Conservation (phyloP, 352 stramenopile species). For the Globisporangium cystogenes region DNA sequence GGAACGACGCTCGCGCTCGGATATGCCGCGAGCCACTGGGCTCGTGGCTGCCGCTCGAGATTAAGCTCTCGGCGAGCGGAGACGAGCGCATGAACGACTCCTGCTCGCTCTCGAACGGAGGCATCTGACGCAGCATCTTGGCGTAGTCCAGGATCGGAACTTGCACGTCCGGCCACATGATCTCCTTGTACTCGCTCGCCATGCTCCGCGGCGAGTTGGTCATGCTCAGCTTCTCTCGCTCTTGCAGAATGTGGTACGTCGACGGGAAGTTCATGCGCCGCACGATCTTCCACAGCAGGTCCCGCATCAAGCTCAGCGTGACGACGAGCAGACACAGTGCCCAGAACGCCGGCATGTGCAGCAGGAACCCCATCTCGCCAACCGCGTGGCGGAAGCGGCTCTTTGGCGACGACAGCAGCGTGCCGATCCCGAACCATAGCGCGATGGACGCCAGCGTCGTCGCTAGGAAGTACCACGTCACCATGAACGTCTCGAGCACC, state of each 20-base stretch:
- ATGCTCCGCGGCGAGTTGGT: constrained; percentile 56
- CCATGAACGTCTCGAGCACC: constrained; percentile 63
- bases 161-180: constrained; percentile 35
- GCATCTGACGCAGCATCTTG: constrained; percentile 39
- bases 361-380: constrained; percentile 68
- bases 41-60: constrained; percentile 16
- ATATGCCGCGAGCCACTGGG: constrained; percentile 24
- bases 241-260: constrained; percentile 75
- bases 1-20: constrained; percentile 53
- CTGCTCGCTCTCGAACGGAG: constrained; percentile 40
- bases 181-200: constrained; percentile 23
- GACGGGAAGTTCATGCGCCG: constrained; percentile 56
- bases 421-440: constrained; percentile 61
- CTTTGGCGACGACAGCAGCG: constrained; percentile 45
- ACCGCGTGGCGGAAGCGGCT: constrained; percentile 50
- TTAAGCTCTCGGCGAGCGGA: constrained; percentile 51
- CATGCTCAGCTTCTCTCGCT: constrained; percentile 59
- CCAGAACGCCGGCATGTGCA: constrained; percentile 55
- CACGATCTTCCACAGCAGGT: constrained; percentile 70
- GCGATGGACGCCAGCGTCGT: constrained; percentile 47
- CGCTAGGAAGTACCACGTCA: constrained; percentile 70
- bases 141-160: constrained; percentile 42
- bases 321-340: constrained; percentile 51
- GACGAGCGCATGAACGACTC: constrained; percentile 54
- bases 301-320: constrained; percentile 54